Percentiles rank a stretch among this genome's conserved stretches.
Evolutionary conservation across 179 eudicot species (phyloP).

Genomic region (Spergularia azorica): DNA sequence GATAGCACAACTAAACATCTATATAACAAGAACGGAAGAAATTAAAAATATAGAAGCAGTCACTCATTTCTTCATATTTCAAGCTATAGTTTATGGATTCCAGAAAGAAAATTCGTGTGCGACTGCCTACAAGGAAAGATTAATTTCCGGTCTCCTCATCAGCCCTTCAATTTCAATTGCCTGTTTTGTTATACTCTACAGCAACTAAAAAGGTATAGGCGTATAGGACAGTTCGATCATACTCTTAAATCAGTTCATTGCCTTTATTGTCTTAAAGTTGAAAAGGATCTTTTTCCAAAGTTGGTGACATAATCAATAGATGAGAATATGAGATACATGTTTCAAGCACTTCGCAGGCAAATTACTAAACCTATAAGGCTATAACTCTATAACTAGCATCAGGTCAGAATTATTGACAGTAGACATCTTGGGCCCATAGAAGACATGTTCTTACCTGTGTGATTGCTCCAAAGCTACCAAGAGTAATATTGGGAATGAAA

Average conservation of each 20-base stretch:
- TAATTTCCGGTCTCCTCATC: neutral
- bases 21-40: neutral
- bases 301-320: neutral
- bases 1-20: neutral
- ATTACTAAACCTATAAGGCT: neutral
- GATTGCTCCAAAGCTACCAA: slow-evolving; percentile 98
- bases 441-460: slow-evolving; percentile 79
- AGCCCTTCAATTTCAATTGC: neutral
- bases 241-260: neutral
- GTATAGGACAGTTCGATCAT: neutral
- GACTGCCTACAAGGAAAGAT: neutral
- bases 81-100: neutral
- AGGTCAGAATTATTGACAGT: neutral
- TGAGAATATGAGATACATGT: neutral
- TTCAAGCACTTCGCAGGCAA: neutral
- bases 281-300: neutral
- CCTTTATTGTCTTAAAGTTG: no score
- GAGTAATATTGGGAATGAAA: slow-evolving; percentile 94
- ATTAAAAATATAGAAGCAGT: neutral
- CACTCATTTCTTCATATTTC: neutral
- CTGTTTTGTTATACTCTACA: neutral
- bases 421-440: no score
- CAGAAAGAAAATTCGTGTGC: neutral
- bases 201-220: neutral
- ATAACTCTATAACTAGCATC: neutral